These are phyloP conservation scores for Tetracladium maxilliforme DNA, from an alignment of 2,329 filamentous ascomycete genomes.

Conservation along the genomic window DNA sequence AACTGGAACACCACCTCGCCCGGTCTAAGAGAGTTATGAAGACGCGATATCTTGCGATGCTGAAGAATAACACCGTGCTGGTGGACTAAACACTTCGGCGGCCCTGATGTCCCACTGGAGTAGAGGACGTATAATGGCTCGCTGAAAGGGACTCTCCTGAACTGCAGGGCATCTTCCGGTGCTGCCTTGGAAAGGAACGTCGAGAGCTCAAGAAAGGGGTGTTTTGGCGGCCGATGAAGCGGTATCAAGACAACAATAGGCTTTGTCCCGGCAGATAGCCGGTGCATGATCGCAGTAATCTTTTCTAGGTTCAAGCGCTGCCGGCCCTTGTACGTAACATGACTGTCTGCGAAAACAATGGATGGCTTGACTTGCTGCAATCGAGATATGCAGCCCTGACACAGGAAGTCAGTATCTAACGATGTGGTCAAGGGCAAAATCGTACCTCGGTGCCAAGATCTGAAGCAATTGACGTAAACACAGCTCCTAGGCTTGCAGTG, in stretches of 20 bases:
- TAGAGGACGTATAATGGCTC: slow-evolving; percentile 3
- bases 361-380: slow-evolving; percentile 2
- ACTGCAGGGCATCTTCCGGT: slow-evolving; percentile 1
- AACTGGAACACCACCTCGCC: slow-evolving; percentile 27
- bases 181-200: slow-evolving; percentile 2
- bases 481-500: slow-evolving; percentile 1
- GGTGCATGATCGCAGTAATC: slow-evolving; percentile 1
- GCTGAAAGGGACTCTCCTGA: slow-evolving; percentile 2
- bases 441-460: slow-evolving; percentile 2
- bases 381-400: slow-evolving; percentile 2
- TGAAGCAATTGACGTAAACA: slow-evolving; percentile 1
- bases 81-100: slow-evolving; percentile 17
- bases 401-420: neutral
- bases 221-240: neutral
- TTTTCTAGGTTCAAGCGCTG: slow-evolving; percentile 2
- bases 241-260: slow-evolving; percentile 2
- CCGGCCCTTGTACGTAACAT: slow-evolving; percentile 3
- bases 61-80: slow-evolving; percentile 25
- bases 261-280: slow-evolving; percentile 1
- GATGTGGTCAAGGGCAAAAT: neutral
- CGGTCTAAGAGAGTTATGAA: slow-evolving; percentile 25
- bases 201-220: slow-evolving; percentile 1
- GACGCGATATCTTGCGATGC: slow-evolving; percentile 23
- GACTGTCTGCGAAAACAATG: slow-evolving; percentile 3
- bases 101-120: slow-evolving; percentile 3